Evolutionary conservation across 2,329 filamentous ascomycete genomes (phyloP), one percentile per base, ranked within the genome.

Genomic region (Xylaria sp.): DNA sequence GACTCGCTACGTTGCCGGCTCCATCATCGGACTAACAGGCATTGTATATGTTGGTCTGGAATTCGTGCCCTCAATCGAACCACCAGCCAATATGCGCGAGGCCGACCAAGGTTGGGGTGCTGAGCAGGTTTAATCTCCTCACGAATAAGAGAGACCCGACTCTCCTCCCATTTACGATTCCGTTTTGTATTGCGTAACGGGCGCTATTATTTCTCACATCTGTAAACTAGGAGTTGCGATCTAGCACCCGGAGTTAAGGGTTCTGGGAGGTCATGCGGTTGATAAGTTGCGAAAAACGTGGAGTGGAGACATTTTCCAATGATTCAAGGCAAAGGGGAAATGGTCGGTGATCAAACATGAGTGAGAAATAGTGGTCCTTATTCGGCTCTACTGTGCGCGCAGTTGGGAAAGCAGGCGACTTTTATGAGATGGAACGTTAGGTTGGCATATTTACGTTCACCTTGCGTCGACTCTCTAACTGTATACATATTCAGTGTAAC

Each of bases 61-160:
- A 80, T 94, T 92, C 79, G 83, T 93, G 70, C 91, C 91, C 33
- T 91, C 90, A 69, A 92, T 94, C 77, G 91, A 94, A 81, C 90
- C 91, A 55, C 92, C 92, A 10, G 87, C 89, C 78, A 94, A 92
- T 83, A 94, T 94, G 91, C 89, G 91, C 78, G 91, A 93, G 79
- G 88, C 88, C 70, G 90, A 93, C 75, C 85, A 87, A 72, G 89
- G 90, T 74, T 93, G 91, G 90, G 91, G 90, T 63, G 90, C 90
- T 69, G 91, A 93, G 83, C 89, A 92, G 82, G 90, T 93, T 39
- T 71, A 69, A 57, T 31, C 39, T n/a, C 11, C 22, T 20, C 20
- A 38, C 54, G 51, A 36, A 29, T 15, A 20, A 44, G 39, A 39
- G 25, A 33, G n/a, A 25, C 9, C n/a, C 22, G 22, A 36, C 20